Base-by-base conservation (phyloP, 2,329 filamentous ascomycete genomes). In the Claviceps humidiphila region DNA sequence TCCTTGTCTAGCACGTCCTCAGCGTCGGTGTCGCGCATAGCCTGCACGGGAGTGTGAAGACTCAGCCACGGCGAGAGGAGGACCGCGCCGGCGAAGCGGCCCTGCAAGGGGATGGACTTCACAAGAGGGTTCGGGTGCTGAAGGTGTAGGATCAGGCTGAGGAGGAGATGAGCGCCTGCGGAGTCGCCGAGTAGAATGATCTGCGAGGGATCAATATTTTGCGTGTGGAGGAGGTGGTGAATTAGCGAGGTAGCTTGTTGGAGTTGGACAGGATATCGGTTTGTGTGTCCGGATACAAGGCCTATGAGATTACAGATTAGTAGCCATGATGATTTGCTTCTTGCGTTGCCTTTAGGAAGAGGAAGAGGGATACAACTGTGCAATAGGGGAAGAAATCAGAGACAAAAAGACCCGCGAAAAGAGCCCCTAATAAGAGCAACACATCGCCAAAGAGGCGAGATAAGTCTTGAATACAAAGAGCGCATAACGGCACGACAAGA, bases 161-260 rank as follows among this genome's bases (percentile, higher is more conserved):
- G 30, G 9, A 54, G 45, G 5, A 54, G 49, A 22, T 54, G 52
- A 2, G 30, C 52, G 30, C 52, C 52, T 17, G 52, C 52, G 9
- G 52, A 54, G 34, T 54, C 52, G 20, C 52, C 52, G 34, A 54
- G 37, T 3, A 54, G 41, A 8, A 51, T 39, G 44, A 54, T 51
- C 41, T 45, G 42, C 8, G 49, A 51, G 7, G 52, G 43, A 3
- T 45, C 2, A 5, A 54, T 37, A 14, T 46, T 11, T 22, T 45
- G 6, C 1, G 30, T 22, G 38, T 48, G 39, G 14, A 54, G 14
- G 5, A 54, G 49, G 22, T 54, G 49, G 13, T 45, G 20, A 1
- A 54, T 17, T n/a, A 54, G 34, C 2, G 52, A 22, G 13, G 22
- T 14, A 4, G 52, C 52, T 24, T 54, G 52, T 20, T 43, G 52